Evolutionary conservation across 2,329 filamentous ascomycete species (phyloP).

Genomic region (Dothideomycetes sp.): DNA sequence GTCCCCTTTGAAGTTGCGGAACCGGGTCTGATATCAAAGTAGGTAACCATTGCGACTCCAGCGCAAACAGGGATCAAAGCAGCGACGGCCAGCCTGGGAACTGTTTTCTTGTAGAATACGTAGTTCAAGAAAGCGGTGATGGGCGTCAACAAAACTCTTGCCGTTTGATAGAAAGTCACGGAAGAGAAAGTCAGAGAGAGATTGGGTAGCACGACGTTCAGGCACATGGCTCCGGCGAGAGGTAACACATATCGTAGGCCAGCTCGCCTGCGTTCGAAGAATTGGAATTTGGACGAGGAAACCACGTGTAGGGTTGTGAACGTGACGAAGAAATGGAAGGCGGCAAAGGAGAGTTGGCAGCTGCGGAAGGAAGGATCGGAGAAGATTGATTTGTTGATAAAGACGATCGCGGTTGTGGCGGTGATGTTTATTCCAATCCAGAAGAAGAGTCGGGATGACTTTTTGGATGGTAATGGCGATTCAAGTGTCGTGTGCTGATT

Average conservation of each 20-base stretch:
- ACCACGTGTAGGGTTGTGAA: conserved; percentile 54
- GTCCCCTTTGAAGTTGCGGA: conserved; percentile 46
- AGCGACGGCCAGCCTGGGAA: conserved; percentile 46
- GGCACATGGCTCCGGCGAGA: conserved; percentile 56
- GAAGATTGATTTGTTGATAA: conserved; percentile 17
- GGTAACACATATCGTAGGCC: conserved; percentile 51
- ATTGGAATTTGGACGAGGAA: conserved; percentile 48
- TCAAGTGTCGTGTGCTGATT: no score
- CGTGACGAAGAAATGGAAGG: conserved; percentile 61
- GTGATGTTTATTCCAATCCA: conserved; percentile 15
- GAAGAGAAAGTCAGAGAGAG: conserved; percentile 58
- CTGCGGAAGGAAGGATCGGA: conserved; percentile 10
- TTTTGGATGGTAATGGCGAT: background rate
- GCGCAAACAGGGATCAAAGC: conserved; percentile 52
- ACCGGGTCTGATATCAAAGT: conserved; percentile 50
- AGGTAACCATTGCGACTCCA: conserved; percentile 58
- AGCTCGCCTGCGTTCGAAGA: conserved; percentile 51
- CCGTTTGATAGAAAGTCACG: conserved; percentile 62
- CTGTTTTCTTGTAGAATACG: conserved; percentile 47
- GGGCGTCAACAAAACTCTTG: conserved; percentile 58
- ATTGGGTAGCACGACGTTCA: conserved; percentile 62
- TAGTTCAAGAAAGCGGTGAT: conserved; percentile 57
- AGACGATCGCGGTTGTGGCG: conserved; percentile 14
- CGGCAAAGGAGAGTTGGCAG: conserved; percentile 46
- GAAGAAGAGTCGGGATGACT: conserved; percentile 4